Percentiles rank a stretch among this genome's conserved stretches.
Conservation (phyloP, 345 rosid species). For the Kandelia obovata region DNA sequence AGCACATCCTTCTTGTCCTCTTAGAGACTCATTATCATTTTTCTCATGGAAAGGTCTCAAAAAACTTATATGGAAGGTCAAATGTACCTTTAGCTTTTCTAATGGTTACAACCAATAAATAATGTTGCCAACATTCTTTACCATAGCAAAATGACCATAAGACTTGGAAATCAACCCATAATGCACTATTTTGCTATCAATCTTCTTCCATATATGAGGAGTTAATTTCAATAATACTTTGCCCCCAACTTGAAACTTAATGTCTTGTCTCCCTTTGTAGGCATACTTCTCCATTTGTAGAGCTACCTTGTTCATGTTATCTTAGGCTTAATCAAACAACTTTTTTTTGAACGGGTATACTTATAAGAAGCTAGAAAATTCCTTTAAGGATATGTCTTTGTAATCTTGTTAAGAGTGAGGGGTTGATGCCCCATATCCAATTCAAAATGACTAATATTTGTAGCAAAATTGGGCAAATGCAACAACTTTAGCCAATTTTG, state of each 20-base stretch:
- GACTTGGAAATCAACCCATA: no score
- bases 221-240: not conserved
- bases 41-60: no score
- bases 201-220: no score
- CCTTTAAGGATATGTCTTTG: not conserved
- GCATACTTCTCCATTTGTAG: not conserved
- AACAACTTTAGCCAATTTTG: not conserved
- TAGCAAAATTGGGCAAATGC: not conserved
- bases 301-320: not conserved
- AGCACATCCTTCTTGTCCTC: no score
- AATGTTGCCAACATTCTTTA: no score
- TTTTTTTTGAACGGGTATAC: fast-evolving
- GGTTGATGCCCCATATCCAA: not conserved
- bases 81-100: no score
- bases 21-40: no score
- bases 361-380: not conserved
- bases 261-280: fast-evolving
- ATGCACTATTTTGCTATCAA: no score
- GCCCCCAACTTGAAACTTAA: no score
- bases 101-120: no score
- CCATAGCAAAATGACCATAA: no score
- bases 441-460: not conserved
- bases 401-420: not conserved
- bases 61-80: no score
- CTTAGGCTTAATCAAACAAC: not conserved